Percentiles rank a stretch among this genome's conserved stretches.
Conservation (phyloP, 2,329 filamentous ascomycete genomes). For the Fonsecaea monophora region DNA sequence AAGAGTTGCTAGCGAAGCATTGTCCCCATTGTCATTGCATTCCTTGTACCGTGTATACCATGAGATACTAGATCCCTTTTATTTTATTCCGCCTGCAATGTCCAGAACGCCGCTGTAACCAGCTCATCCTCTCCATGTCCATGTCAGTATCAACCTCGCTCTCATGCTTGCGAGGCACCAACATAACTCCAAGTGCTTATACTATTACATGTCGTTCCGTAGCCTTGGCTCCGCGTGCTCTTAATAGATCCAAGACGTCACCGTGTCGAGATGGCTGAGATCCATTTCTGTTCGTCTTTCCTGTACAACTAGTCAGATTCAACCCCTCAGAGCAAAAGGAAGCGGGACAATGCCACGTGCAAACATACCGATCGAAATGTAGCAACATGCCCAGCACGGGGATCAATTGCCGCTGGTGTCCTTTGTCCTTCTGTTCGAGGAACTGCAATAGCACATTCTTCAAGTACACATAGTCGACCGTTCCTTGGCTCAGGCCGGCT, state of each 20-base stretch:
- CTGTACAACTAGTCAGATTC: slow-evolving; percentile 46
- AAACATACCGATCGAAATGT: slow-evolving; percentile 67
- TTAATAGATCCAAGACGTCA: slow-evolving; percentile 37
- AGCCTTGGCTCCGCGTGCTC: neutral
- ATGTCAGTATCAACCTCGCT: no score
- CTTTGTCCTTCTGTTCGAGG: slow-evolving; percentile 70
- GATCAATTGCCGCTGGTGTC: slow-evolving; percentile 70
- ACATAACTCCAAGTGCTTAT: neutral
- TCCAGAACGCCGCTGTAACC: no score
- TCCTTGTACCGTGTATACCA: neutral
- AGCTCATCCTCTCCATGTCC: no score
- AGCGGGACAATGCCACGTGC: neutral
- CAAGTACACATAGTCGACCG: slow-evolving; percentile 68
- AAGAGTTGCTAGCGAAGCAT: neutral
- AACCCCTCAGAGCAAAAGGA: neutral
- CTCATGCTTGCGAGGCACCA: neutral
- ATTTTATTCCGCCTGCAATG: neutral
- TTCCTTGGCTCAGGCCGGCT: slow-evolving; percentile 37
- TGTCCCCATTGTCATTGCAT: neutral
- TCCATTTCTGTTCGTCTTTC: slow-evolving; percentile 86
- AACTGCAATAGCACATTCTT: slow-evolving; percentile 73
- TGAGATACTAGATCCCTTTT: neutral
- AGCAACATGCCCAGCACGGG: slow-evolving; percentile 70
- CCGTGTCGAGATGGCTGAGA: slow-evolving; percentile 69
- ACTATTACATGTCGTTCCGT: neutral